Evolutionary conservation across 495 filamentous ascomycete species (phyloP), one percentile per base, ranked within the genome.

Genomic region (Alectoria sarmentosa): DNA sequence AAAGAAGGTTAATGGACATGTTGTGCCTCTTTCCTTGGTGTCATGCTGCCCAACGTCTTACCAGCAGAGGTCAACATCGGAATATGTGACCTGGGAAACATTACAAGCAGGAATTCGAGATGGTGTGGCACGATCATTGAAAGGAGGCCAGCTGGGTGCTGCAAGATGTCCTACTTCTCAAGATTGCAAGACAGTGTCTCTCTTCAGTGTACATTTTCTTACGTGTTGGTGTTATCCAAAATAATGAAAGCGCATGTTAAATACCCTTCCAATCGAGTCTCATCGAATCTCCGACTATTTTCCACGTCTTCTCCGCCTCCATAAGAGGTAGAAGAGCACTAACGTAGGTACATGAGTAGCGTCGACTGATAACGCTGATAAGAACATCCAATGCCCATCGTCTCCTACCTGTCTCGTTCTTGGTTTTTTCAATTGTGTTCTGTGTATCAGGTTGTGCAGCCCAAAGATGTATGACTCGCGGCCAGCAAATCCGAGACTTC

Each of bases 341-440:
- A 44, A 36, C 36, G 59, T 28, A 32, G 59, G 39, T 21, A 42
- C 30, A n/a, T 9, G 28, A 17, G 2, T 62, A 62, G 60, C 60
- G 42, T 23, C 28, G 37, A 36, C 23, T 48, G 61, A 55, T 62
- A 55, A 32, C 34, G 38, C 48, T 41, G 61, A 62, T 62, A 62
- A 42, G n/a, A 55, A 39, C 30, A 28, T 52, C 26, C 34, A 23
- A 61, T 23, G 42, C 58, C 26, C 23, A 60, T n/a, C n/a, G n/a
- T n/a, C n/a, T n/a, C n/a, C n/a, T n/a, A 60, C 23, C 26, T 21
- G 36, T 30, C 21, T 2, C 11, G 11, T 4, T 13, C 13, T 36
- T 34, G 9, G 6, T 37, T 26, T 5, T n/a, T 26, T 28, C 48
- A 23, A 52, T 15, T 2, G 26, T 10, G 23, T 28, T 28, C 48